Evolutionary conservation across 2,329 filamentous ascomycete genomes (phyloP), one percentile per base, ranked within the genome.

Genomic region (Lachnellula cervina): DNA sequence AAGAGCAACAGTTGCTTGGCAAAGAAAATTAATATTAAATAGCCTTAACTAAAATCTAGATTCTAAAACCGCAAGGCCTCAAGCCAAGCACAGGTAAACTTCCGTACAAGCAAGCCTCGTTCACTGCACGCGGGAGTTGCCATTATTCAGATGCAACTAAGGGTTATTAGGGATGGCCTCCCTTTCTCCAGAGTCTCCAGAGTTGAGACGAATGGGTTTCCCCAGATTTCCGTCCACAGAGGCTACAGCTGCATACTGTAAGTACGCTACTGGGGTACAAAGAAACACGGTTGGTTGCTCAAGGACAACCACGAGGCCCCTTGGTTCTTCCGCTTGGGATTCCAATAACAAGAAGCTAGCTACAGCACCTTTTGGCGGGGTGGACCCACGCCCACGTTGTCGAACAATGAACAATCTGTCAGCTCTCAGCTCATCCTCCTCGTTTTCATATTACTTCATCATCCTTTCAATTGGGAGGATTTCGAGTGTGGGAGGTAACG

Each of bases 231-330:
- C 42, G 23, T 38, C n/a, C 19, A 52, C 21, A 52, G 28, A 40
- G 13, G 6, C 42, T 9, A 8, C 16, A 21, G 6, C 42, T 9
- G 17, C 16, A 21, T 13, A 44, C 5, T 23, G 42, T 11, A 11
- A 2, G 6, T 5, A 44, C 13, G 42, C n/a, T 11, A 32, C 28
- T 9, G 7, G 6, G 11, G 21, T 38, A 35, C 34, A 50, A 51
- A 13, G 38, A 35, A 40, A 11, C 28, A 32, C 9, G 28, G 28
- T 32, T 32, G 9, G 8, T 13, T 32, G 28, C 46, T 44, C 34
- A 50, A 51, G 16, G 38, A 35, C 51, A 34, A 34, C 55, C 50
- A 42, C 50, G 49, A 49, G 45, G 37, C 46, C 50, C 42, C 17
- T 19, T 19, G 38, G 16, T 32, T 32, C 28, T 32, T 32, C 28